phyloP scores from a whole-genome alignment of 805 yeast species.

The Lachancea sp. region DNA sequence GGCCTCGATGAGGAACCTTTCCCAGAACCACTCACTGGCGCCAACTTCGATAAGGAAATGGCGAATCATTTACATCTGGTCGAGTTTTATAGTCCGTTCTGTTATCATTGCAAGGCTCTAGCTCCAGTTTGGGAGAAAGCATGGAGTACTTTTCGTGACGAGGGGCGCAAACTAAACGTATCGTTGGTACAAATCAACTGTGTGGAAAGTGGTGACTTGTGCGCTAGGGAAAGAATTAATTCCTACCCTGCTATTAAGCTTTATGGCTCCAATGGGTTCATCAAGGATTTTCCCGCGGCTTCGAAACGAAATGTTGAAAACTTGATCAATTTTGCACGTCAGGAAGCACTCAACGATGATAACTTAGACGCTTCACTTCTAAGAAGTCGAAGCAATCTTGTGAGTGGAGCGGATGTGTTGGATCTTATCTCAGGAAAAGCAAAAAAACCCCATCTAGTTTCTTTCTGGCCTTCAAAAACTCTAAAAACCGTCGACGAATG shows the following conservation, averaged over 20 bases:
- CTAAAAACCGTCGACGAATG: conserved; percentile 31
- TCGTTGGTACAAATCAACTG: conserved; percentile 79
- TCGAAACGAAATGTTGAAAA: conserved; percentile 43
- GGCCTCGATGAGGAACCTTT: conserved; percentile 14
- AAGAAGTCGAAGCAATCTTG: conserved; percentile 37
- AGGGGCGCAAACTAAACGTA: conserved; percentile 38
- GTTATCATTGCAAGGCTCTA: conserved; percentile 70
- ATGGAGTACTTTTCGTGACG: conserved; percentile 43
- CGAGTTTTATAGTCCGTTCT: conserved; percentile 87
- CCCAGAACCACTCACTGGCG: conserved; percentile 48
- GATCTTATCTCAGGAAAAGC: conserved; percentile 46
- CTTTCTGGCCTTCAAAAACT: conserved; percentile 59
- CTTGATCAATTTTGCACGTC: conserved; percentile 47
- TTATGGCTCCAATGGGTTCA: conserved; percentile 52
- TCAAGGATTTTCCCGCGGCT: conserved; percentile 43
- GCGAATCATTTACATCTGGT: conserved; percentile 59
- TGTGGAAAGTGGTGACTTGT: conserved; percentile 78
- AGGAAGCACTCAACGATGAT: conserved; percentile 44
- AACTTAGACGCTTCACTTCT: conserved; percentile 34
- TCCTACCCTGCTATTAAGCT: conserved; percentile 69
- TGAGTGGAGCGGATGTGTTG: conserved; percentile 40
- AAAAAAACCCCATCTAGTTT: conserved; percentile 46
- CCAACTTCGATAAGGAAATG: conserved; percentile 45
- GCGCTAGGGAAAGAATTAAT: conserved; percentile 55
- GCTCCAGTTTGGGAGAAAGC: conserved; percentile 82